Evolutionary conservation across 2,329 filamentous ascomycete species (phyloP).

Genomic region (Colletotrichum plurivorum): DNA sequence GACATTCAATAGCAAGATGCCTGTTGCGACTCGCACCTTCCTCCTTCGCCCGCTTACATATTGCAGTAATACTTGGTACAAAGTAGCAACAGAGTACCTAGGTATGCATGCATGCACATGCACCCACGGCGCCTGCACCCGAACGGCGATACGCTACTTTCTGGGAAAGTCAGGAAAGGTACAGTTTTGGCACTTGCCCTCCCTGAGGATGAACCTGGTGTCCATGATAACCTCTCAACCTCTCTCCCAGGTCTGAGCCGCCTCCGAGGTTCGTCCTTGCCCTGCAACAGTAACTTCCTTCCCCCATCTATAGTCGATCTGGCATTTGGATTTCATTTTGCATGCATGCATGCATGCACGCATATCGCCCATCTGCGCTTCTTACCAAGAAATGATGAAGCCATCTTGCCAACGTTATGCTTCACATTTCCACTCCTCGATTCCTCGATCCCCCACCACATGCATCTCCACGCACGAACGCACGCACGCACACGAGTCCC

Average conservation of each 20-base stretch:
- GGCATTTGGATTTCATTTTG: conserved; percentile 6
- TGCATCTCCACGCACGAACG: neutral
- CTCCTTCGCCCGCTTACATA: no score
- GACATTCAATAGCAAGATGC: no score
- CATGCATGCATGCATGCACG: conserved; percentile 9
- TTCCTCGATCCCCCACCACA: neutral
- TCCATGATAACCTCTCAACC: conserved; percentile 10
- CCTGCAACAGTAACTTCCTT: neutral
- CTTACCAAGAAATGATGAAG: conserved; percentile 2
- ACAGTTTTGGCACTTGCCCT: no score
- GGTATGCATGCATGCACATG: no score
- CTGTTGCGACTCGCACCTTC: no score
- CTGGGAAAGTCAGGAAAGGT: no score
- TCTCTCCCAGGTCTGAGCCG: conserved; percentile 2
- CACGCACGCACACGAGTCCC: neutral
- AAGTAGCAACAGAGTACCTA: no score
- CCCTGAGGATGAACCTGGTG: neutral
- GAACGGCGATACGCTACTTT: no score
- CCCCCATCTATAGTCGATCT: no score
- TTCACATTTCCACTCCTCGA: neutral
- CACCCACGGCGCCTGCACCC: no score
- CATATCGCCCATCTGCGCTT: neutral
- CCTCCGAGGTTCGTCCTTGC: conserved; percentile 12
- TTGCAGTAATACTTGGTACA: no score
- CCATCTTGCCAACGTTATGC: conserved; percentile 29